phyloP scores from a whole-genome alignment of 2,329 filamentous ascomycete genomes.

The Rhynchosporium agropyri region DNA sequence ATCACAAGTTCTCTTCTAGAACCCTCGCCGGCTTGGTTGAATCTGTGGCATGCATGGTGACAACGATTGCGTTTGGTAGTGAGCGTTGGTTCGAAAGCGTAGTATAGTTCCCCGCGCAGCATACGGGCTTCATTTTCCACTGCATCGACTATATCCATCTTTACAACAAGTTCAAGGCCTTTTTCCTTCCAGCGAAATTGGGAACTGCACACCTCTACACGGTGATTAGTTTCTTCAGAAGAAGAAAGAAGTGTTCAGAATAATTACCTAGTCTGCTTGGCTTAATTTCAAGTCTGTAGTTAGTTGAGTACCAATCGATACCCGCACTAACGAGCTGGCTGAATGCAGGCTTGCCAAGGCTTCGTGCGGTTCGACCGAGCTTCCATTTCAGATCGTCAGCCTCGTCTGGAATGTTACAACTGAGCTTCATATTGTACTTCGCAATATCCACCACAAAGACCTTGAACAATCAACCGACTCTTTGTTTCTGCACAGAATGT shows the following conservation, averaged over 20 bases:
- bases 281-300: neutral
- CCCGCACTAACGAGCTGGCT: neutral
- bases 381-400: slow-evolving; percentile 10
- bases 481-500: neutral
- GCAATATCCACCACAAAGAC: slow-evolving; percentile 12
- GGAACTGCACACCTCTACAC: no score
- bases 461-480: neutral
- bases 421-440: neutral
- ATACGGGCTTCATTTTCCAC: slow-evolving; percentile 58
- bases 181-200: no score
- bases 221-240: no score
- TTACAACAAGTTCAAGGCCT: neutral
- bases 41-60: slow-evolving; percentile 60
- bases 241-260: neutral
- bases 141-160: slow-evolving; percentile 43
- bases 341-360: slow-evolving; percentile 1
- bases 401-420: slow-evolving; percentile 7
- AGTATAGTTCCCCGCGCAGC: slow-evolving; percentile 71
- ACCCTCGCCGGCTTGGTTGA: slow-evolving; percentile 64
- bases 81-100: slow-evolving; percentile 67
- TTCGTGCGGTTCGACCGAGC: slow-evolving; percentile 11
- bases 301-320: neutral
- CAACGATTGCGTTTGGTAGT: slow-evolving; percentile 65
- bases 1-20: slow-evolving; percentile 64
- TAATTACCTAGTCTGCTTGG: neutral